Base-by-base conservation (phyloP, 2,329 filamentous ascomycete species). In the Periconia digitata region DNA sequence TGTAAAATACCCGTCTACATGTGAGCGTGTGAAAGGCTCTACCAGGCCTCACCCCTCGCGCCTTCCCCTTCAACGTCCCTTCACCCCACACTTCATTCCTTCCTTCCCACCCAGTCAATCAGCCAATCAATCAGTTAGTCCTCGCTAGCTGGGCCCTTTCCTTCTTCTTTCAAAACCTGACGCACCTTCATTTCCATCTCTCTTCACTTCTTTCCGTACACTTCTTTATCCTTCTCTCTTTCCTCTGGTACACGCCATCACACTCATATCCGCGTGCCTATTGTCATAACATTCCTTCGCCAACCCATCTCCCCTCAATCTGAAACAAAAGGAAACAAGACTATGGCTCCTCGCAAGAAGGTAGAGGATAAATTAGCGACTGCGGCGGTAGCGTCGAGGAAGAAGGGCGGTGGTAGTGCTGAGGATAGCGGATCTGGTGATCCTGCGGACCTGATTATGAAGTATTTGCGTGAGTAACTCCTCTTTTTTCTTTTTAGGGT, bases 381-480 rank as follows among this genome's bases (percentile, higher is more conserved):
- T 6, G 24, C 24, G 13, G 6, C 24, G 3, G 12, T 15, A 4
- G 27, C 38, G 21, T 20, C 13, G 21, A n/a, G 20, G 3, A 40
- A 40, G 38, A 40, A 24, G 15, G 38, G 8, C 7, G 37, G 17
- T 6, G 37, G 37, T 12, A 20, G 37, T 20, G 37, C 17, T 39
- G 37, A 22, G 6, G 38, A 16, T 24, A 23, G 23, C 8, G 38
- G 34, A 12, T 8, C 22, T 35, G 62, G 68, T 38, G 64, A 66
- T 29, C 73, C 75, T 13, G 58, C 69, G 21, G 64, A 73, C 18
- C 68, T 77, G 61, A 74, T 82, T 18, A 67, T 80, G 27, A 69
- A 74, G 20, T 82, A 82, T 56, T 69, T 82, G 17, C 72, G 77
- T 79, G 56, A 67, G 76, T 70, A 17, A 39, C 21, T 10, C 15